Conservation (phyloP, 345 rosid genomes). For the Moringa oleifera region DNA sequence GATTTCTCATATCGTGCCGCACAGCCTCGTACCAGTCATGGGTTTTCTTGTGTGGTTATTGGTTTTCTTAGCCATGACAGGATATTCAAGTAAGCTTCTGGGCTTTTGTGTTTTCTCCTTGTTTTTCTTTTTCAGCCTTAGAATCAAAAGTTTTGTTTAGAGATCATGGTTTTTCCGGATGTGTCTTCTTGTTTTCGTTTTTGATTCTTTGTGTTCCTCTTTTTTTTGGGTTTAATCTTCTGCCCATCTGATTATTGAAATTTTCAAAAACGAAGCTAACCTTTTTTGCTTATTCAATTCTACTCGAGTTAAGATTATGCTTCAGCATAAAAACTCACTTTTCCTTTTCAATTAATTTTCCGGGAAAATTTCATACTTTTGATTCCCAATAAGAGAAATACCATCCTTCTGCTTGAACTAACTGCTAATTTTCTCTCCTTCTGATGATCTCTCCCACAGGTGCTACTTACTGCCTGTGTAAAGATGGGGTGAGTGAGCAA, state of each 20-base stretch:
- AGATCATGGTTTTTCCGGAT: neutral
- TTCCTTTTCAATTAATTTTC: neutral
- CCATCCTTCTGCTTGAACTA: neutral
- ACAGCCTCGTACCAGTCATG: constrained; percentile 39
- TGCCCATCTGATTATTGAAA: no score
- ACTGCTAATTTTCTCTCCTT: constrained; percentile 7
- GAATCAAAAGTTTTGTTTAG: neutral
- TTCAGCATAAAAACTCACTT: neutral
- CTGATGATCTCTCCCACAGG: constrained; percentile 22
- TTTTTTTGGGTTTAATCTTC: no score
- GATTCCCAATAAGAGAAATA: neutral
- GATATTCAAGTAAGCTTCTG: constrained; percentile 60
- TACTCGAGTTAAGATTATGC: neutral
- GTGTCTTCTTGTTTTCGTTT: neutral
- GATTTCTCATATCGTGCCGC: constrained; percentile 1
- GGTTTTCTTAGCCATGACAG: constrained; percentile 47
- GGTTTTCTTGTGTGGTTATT: constrained; percentile 37
- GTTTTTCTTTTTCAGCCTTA: neutral
- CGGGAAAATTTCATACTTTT: neutral
- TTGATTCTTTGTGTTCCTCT: no score
- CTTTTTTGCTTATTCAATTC: neutral
- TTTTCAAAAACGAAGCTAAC: no score
- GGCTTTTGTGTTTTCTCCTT: neutral
- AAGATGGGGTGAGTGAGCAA: constrained; percentile 49
- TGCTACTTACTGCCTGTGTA: constrained; percentile 72